Percentiles rank a stretch among this genome's conserved stretches.
Conservation (phyloP, 768 basidiomycete species). For the Mycena olivaceomarginata region DNA sequence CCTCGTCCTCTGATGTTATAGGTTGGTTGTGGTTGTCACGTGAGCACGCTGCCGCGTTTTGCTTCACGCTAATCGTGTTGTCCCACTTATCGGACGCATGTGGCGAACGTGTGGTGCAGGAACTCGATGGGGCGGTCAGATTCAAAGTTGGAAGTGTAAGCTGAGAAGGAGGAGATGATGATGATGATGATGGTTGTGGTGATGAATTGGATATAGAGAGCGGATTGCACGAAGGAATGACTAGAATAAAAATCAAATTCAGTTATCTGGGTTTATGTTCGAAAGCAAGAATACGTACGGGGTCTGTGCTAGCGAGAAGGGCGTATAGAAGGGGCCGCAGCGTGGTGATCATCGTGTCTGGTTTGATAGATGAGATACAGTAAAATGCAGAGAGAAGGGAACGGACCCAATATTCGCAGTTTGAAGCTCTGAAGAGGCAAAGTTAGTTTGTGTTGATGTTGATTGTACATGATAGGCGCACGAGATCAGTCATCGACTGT, state of each 20-base stretch:
- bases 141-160: conserved; percentile 1
- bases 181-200: too few species aligned
- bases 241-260: background rate
- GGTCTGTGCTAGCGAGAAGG: background rate
- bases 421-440: background rate
- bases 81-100: background rate
- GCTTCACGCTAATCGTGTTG: background rate
- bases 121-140: background rate
- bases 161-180: background rate
- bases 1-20: background rate
- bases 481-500: background rate
- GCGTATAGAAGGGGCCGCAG: conserved; percentile 1
- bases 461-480: background rate
- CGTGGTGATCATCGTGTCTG: background rate
- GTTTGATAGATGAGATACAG: background rate
- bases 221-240: conserved; percentile 1
- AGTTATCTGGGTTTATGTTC: background rate
- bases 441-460: conserved; percentile 6
- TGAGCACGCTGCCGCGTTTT: background rate
- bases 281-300: background rate
- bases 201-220: background rate
- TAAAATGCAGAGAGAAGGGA: background rate
- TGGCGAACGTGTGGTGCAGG: background rate
- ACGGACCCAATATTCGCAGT: background rate
- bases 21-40: background rate